Evolutionary conservation across 257 asterid genomes (phyloP).

Genomic region (Euphrasia confusa): DNA sequence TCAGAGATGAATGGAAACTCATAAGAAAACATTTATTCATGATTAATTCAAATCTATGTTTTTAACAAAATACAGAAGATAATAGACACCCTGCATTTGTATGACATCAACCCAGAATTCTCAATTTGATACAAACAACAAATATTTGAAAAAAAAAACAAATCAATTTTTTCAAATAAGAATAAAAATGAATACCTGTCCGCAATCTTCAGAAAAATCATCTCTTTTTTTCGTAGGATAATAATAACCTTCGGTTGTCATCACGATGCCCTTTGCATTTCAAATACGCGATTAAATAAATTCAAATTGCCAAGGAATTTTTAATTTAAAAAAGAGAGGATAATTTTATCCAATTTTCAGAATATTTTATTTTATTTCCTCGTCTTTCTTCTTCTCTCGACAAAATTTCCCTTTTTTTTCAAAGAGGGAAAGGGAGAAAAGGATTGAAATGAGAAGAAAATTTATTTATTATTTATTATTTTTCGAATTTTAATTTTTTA

Average conservation of each 20-base stretch:
- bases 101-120: no score
- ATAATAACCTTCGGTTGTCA: slow-evolving; percentile 39
- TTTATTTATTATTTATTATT: background rate
- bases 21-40: no score
- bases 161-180: slow-evolving; percentile 3
- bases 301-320: no score
- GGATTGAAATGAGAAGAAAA: slow-evolving; percentile 7
- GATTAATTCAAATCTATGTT: no score
- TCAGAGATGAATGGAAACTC: no score
- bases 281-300: no score
- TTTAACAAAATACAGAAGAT: no score
- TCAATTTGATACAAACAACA: background rate
- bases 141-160: no score
- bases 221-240: slow-evolving; percentile 56
- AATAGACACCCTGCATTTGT: no score
- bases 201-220: slow-evolving; percentile 52
- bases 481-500: background rate
- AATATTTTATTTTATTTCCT: no score
- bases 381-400: slow-evolving; percentile 19
- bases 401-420: background rate
- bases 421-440: slow-evolving; percentile 23
- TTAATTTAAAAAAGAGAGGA: no score
- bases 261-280: slow-evolving; percentile 13
- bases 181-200: slow-evolving; percentile 39
- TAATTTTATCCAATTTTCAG: no score